phyloP scores from a whole-genome alignment of 768 basidiomycete species.

The Cyathus striatus region DNA sequence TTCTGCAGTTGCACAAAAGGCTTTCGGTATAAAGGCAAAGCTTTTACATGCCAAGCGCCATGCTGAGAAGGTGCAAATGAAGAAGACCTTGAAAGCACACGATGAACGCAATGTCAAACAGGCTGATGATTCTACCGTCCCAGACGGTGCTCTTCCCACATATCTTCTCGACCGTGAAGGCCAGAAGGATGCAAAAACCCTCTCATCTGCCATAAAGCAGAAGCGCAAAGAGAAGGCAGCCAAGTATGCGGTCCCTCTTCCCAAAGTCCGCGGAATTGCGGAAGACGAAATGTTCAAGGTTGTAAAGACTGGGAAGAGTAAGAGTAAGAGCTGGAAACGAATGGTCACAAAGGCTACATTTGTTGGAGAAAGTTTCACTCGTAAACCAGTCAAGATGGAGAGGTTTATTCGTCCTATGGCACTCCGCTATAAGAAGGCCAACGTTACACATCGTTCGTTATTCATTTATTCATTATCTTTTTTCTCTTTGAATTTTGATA shows the following conservation, averaged over 20 bases:
- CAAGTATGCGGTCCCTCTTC: conserved; percentile 94
- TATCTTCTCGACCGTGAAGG: conserved; percentile 96
- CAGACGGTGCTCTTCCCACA: conserved; percentile 90
- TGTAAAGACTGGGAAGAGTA: conserved; percentile 94
- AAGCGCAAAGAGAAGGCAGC: conserved; percentile 99
- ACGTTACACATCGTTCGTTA: conserved; percentile 94
- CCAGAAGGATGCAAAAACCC: conserved; percentile 96
- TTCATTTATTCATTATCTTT: background rate
- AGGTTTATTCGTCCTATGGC: conserved; percentile 98
- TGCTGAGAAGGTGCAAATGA: conserved; percentile 96
- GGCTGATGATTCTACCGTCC: conserved; percentile 73
- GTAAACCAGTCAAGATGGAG: conserved; percentile 99
- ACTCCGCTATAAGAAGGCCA: conserved; percentile 94
- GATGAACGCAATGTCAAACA: conserved; percentile 99
- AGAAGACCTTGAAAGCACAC: conserved; percentile 99
- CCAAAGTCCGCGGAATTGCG: conserved; percentile 95
- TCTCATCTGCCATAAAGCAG: conserved; percentile 95
- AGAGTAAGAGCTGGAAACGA: conserved; percentile 96
- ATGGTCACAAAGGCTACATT: conserved; percentile 99
- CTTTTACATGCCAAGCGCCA: conserved; percentile 96
- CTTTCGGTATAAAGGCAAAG: conserved; percentile 96
- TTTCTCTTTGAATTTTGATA: conserved; percentile 1
- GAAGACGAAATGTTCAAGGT: conserved; percentile 99
- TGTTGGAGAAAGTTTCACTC: conserved; percentile 95
- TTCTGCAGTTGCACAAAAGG: conserved; percentile 86